Conservation (phyloP, 139 green algal species). For the Chlamydomonas eustigma region DNA sequence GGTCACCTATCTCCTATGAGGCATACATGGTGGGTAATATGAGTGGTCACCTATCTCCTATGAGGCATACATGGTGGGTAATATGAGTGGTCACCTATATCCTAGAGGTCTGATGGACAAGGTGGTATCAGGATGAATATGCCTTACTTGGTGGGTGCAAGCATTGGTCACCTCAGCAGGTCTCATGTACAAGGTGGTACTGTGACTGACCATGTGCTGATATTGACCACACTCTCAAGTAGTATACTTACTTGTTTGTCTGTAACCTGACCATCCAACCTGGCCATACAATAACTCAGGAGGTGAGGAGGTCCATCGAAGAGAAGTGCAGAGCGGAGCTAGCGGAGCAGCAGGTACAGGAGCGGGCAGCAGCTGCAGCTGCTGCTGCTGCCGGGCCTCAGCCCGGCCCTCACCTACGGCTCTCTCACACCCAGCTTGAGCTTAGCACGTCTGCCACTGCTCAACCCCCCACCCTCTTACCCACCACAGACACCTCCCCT, state of each 20-base stretch:
- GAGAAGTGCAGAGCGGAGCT: conserved; percentile 27
- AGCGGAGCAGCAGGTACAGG: conserved; percentile 10
- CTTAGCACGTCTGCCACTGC: no score
- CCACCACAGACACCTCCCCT: not conserved
- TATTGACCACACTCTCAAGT: no score
- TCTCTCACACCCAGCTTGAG: not conserved
- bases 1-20: conserved; percentile 13
- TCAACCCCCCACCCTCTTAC: not conserved
- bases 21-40: not conserved
- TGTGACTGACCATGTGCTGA: no score
- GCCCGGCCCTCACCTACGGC: conserved; percentile 18
- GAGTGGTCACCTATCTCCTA: conserved; percentile 12
- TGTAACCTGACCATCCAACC: no score
- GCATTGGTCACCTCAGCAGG: no score
- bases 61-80: not conserved
- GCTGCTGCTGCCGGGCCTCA: conserved; percentile 14
- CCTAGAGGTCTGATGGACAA: conserved; percentile 14
- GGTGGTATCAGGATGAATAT: no score
- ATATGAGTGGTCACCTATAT: conserved; percentile 6
- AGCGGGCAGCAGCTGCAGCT: not conserved
- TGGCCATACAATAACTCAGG: no score
- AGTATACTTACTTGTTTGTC: no score
- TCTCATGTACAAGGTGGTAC: no score
- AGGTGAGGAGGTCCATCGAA: not conserved
- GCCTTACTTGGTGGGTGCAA: no score